These are phyloP conservation scores for Suillus hirtellus DNA, from an alignment of 768 basidiomycete genomes.

Conservation along the genomic window DNA sequence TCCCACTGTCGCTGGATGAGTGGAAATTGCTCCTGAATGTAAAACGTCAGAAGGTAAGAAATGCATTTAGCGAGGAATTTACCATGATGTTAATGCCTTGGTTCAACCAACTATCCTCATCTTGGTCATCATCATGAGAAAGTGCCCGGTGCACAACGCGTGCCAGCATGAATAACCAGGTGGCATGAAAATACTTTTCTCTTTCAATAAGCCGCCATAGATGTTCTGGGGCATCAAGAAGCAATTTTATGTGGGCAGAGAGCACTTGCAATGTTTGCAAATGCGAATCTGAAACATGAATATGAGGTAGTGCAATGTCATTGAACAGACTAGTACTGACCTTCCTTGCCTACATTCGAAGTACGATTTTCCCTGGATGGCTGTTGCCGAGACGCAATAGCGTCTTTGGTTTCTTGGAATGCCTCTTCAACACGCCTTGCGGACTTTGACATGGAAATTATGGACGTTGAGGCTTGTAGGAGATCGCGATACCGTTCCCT, in stretches of 20 bases:
- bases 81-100: conserved; percentile 68
- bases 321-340: conserved; percentile 31
- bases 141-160: conserved; percentile 83
- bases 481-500: conserved; percentile 91
- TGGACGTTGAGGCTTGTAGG: conserved; percentile 82
- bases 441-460: conserved; percentile 72
- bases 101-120: conserved; percentile 57
- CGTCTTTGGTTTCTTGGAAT: conserved; percentile 59
- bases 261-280: conserved; percentile 69
- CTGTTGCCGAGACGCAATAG: conserved; percentile 49
- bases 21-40: conserved; percentile 75
- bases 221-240: conserved; percentile 90
- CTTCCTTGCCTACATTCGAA: conserved; percentile 40
- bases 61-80: conserved; percentile 19
- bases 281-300: conserved; percentile 53
- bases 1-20: conserved; percentile 95
- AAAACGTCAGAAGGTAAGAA: conserved; percentile 7
- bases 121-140: conserved; percentile 60
- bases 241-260: conserved; percentile 87
- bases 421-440: conserved; percentile 64
- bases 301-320: conserved; percentile 9
- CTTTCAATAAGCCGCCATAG: conserved; percentile 85
- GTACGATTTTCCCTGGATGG: conserved; percentile 44
- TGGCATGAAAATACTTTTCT: conserved; percentile 77
- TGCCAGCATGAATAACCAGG: conserved; percentile 85